These are phyloP conservation scores for Fusarium annulatum DNA, from an alignment of 2,329 filamentous ascomycete genomes.

Conservation along the genomic window DNA sequence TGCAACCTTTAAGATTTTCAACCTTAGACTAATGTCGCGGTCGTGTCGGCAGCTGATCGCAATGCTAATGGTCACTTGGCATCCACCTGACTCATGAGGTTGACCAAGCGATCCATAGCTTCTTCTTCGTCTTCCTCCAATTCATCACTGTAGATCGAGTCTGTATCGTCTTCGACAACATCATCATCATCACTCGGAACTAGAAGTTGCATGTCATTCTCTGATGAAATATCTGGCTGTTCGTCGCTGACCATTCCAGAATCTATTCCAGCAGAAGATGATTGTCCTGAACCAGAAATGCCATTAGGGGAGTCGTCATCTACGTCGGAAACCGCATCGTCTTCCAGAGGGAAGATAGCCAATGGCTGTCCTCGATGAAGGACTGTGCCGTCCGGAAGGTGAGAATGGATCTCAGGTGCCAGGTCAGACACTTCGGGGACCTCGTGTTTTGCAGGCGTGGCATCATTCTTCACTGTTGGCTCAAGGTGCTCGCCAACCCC, in stretches of 20 bases:
- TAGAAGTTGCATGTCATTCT: not conserved
- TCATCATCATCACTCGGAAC: not conserved
- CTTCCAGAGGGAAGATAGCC: constrained; percentile 25
- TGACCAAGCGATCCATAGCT: constrained; percentile 37
- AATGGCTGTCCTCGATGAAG: constrained; percentile 37
- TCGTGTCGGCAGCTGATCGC: not conserved
- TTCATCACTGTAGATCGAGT: not conserved
- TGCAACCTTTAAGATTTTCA: not conserved
- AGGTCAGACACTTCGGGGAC: not conserved
- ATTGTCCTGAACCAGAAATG: not conserved
- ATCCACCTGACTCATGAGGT: constrained; percentile 16
- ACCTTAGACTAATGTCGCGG: not conserved
- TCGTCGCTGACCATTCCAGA: not conserved
- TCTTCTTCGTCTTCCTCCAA: constrained; percentile 24
- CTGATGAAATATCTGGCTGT: not conserved
- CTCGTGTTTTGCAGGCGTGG: not conserved
- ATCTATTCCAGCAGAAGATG: not conserved
- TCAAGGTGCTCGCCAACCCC: not conserved
- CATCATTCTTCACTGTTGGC: not conserved
- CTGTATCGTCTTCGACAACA: not conserved
- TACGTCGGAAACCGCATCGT: not conserved
- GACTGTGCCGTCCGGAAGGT: constrained; percentile 32
- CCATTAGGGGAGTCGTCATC: not conserved
- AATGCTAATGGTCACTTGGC: not conserved
- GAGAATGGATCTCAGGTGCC: constrained; percentile 15